Conservation (phyloP, 306 rosid genomes). For the Dalbergia cochinchinensis region DNA sequence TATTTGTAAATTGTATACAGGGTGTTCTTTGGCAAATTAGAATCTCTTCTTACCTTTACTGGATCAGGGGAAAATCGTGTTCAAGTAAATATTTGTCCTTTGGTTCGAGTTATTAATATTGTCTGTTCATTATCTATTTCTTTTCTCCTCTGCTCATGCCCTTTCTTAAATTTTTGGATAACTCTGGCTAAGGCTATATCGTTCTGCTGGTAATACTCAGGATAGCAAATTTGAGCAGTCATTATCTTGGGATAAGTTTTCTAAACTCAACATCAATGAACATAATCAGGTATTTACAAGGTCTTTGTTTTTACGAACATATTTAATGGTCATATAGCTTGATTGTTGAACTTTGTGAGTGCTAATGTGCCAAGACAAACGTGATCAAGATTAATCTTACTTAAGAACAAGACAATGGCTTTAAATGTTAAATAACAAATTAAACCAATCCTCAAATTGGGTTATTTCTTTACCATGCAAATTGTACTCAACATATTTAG, state of each 20-base stretch:
- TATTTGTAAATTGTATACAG: constrained; percentile 54
- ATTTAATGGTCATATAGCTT: constrained; percentile 33
- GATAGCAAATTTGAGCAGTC: constrained; percentile 63
- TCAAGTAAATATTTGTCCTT: constrained; percentile 64
- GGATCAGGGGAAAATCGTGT: constrained; percentile 66
- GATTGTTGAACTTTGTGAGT: constrained; percentile 18
- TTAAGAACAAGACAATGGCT: constrained; percentile 24
- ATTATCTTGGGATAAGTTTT: constrained; percentile 66
- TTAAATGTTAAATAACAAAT: constrained; percentile 27
- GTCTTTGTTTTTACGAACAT: constrained; percentile 21
- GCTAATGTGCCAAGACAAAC: background rate
- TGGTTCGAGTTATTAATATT: constrained; percentile 31
- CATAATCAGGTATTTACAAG: constrained; percentile 58
- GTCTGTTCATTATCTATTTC: constrained; percentile 37
- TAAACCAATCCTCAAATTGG: constrained; percentile 40
- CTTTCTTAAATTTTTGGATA: constrained; percentile 39
- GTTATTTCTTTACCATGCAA: constrained; percentile 46
- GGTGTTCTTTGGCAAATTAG: constrained; percentile 75
- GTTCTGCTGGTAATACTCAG: constrained; percentile 60
- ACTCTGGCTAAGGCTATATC: constrained; percentile 41
- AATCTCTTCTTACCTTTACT: constrained; percentile 56
- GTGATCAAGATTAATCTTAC: constrained; percentile 20
- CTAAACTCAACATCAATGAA: constrained; percentile 64
- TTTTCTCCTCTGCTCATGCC: constrained; percentile 25
- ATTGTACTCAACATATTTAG: constrained; percentile 51